Evolutionary conservation across 169 alveolate genomes (phyloP), one percentile per base, ranked within the genome.

Genomic region (Toxoplasma gondii): DNA sequence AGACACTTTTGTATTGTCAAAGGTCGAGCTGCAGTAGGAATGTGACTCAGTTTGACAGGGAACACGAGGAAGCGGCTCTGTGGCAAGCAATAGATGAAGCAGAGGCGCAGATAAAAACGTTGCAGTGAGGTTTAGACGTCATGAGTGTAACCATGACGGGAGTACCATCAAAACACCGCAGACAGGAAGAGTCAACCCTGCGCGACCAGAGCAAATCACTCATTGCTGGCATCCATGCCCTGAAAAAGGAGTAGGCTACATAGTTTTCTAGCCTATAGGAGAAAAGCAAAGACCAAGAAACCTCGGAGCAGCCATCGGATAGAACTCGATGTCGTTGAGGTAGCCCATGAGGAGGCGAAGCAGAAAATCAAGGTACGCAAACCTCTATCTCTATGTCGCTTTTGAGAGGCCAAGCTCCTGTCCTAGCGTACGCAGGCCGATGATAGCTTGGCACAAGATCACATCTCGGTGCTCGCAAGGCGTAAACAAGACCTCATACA

Each of bases 41-140:
- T 64, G 74, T 64, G 74, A 64, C n/a, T 64, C 74, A 64, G 74
- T 64, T 64, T 27, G 74, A 64, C 74, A 27, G n/a, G 74, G 74
- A 64, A 27, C 74, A 64, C 29, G 74, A 64, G 22, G 74, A 64
- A 27, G 22, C n/a, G 74, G 74, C 74, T 1, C 74, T 22, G 24
- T 31, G n/a, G 74, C 74, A 64, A 64, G 74, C 1, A 12, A 7
- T 49, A 49, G 58, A 49, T 49, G 58, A 49, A 7, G 58, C 58
- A 49, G 58, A 49, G 58, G 58, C 58, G 12, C 58, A 49, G 58
- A 49, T 49, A 12, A 49, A 49, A 7, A 12, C 58, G 58, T 7
- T 49, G 58, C 58, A 49, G 58, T 49, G 58, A 49, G 58, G 22
- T 12, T 12, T 4, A 49, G 58, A 49, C 58, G 58, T 12, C 12